Base-by-base conservation (phyloP, 2,329 filamentous ascomycete genomes). In the Botrytis sinoallii region DNA sequence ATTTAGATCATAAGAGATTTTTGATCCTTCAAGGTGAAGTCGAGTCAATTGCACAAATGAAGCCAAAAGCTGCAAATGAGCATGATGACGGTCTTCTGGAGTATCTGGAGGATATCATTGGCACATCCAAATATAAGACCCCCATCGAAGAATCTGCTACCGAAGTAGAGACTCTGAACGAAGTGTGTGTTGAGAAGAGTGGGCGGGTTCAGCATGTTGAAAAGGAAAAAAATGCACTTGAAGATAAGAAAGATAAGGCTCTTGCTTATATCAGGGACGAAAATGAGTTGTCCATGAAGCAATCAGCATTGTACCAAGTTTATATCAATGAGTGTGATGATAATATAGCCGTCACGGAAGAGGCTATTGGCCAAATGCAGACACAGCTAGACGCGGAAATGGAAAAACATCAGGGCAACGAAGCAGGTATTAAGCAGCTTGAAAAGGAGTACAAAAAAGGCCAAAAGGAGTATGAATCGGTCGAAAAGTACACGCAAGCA, bases 21-120 rank as follows among this genome's bases (percentile, higher is more conserved):
- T 85, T 99, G 71, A 99, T 99, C 80, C 85, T 99, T 18, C 96
- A 99, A 83, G 96, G 96, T 80, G 96, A 99, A 82, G 96, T 99
- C 74, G 96, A 99, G 82, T 98, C 95, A 0, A 99, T 99, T 81
- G 95, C 96, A 10, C 96, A 98, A 83, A 99, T 99, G 96, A 99
- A 99, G 83, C 88, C 97, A 29, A 99, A 99, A 83, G 96, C 97
- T 6, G 91, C 88, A 60, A 95, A 93, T 78, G 96, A 99, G 82
- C 95, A 98, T 80, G 96, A 99, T 75, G 96, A 99, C 79, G 96
- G 96, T 20, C 88, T 99, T 5, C 87, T 99, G 29, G 96, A 99
- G 82, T 99, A 99, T 77, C 89, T 99, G 0, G 96, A 99, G 82
- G 96, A 99, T 80, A 99, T 99, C 75, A 98, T 99, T 79, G 96